Evolutionary conservation across 108 stramenopile species (phyloP).

Genomic region (Chaetoceros tenuissimus): DNA sequence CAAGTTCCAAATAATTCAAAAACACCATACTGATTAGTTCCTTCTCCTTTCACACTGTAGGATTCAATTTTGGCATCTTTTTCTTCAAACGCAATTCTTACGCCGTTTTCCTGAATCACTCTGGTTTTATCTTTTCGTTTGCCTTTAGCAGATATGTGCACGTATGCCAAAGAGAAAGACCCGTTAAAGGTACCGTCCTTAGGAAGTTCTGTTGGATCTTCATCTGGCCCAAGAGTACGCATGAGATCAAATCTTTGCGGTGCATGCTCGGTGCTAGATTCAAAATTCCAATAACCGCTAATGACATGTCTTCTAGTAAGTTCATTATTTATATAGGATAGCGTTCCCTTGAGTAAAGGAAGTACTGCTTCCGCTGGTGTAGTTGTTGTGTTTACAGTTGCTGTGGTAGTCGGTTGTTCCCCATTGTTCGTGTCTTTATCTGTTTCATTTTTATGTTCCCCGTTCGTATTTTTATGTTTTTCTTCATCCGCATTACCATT

Average conservation of each 20-base stretch:
- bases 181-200: conserved; percentile 78
- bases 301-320: conserved; percentile 66
- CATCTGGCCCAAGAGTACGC: conserved; percentile 50
- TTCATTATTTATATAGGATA: conserved; percentile 56
- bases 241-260: conserved; percentile 75
- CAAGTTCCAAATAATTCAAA: conserved; percentile 70
- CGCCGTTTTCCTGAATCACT: conserved; percentile 63
- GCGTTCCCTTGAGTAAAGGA: conserved; percentile 61
- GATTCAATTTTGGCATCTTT: conserved; percentile 14
- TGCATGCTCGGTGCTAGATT: conserved; percentile 44
- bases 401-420: too few relatives aligned
- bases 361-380: conserved; percentile 26
- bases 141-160: conserved; percentile 55
- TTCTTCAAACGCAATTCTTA: conserved; percentile 53
- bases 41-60: conserved; percentile 57
- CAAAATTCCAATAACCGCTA: conserved; percentile 84
- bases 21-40: conserved; percentile 67
- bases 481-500: too few relatives aligned
- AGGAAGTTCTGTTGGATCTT: conserved; percentile 52
- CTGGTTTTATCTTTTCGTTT: conserved; percentile 63
- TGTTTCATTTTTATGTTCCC: too few relatives aligned
- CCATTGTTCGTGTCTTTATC: too few relatives aligned
- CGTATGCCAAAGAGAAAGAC: conserved; percentile 63
- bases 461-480: too few relatives aligned
- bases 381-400: too few relatives aligned